phyloP scores from a whole-genome alignment of 1,284 basidiomycete species.

The Microbotryomycetes sp. region DNA sequence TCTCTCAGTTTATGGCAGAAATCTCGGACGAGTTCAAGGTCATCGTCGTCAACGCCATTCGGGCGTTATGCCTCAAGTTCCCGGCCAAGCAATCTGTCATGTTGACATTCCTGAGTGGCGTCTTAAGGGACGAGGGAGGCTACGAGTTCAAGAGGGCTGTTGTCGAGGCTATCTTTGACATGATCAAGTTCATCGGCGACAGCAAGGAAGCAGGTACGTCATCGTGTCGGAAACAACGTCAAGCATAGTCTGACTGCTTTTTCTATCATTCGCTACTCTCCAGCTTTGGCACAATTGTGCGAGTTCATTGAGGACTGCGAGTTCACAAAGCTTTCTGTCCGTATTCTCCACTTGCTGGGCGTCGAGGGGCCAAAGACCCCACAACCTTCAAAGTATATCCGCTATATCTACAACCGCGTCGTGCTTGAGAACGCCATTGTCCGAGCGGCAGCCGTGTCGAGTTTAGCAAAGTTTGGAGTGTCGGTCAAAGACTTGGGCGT shows the following conservation, averaged over 20 bases:
- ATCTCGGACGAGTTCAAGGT: constrained; percentile 99
- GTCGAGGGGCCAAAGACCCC: constrained; percentile 91
- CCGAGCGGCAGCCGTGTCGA: constrained; percentile 88
- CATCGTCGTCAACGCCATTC: constrained; percentile 97
- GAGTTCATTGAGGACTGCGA: constrained; percentile 99
- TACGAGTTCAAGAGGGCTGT: constrained; percentile 99
- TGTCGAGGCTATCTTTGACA: constrained; percentile 99
- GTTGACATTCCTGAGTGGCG: constrained; percentile 88
- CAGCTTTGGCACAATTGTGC: constrained; percentile 95
- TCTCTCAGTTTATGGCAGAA: constrained; percentile 97
- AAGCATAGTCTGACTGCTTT: too few relatives aligned
- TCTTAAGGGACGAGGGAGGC: constrained; percentile 92
- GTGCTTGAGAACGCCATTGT: constrained; percentile 98
- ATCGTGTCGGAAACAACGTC: not conserved
- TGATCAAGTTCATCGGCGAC: constrained; percentile 96
- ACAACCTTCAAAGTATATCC: constrained; percentile 96
- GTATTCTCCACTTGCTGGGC: constrained; percentile 90
- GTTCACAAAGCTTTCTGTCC: constrained; percentile 97
- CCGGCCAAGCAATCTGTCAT: constrained; percentile 91
- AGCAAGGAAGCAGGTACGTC: constrained; percentile 68
- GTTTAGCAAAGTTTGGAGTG: constrained; percentile 93
- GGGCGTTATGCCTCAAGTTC: constrained; percentile 97
- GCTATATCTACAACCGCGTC: constrained; percentile 99
- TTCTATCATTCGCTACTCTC: too few relatives aligned
- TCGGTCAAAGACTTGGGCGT: constrained; percentile 70